Evolutionary conservation across 306 rosid species (phyloP).

Genomic region (Cercis canadensis): DNA sequence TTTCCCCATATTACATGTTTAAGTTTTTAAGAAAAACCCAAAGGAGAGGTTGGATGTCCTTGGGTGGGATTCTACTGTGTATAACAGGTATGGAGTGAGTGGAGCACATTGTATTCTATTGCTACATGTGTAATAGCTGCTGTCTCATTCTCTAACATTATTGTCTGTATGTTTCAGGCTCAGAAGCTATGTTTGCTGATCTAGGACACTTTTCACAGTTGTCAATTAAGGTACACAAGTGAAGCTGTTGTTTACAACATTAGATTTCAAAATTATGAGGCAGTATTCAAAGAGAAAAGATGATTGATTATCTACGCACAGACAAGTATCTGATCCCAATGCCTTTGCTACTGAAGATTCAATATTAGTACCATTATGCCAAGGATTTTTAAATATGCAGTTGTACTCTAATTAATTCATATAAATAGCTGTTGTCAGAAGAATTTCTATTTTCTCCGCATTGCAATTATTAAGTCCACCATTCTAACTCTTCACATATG

Average conservation of each 20-base stretch:
- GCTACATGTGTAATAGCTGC: slow-evolving; percentile 5
- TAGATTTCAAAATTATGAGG: not conserved
- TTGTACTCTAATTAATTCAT: slow-evolving; percentile 15
- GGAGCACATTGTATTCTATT: slow-evolving; percentile 29
- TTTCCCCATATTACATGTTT: slow-evolving; percentile 93
- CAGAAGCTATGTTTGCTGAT: slow-evolving; percentile 98
- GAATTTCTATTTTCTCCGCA: slow-evolving; percentile 2
- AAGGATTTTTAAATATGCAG: not conserved
- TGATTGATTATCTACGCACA: no score
- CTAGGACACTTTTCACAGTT: slow-evolving; percentile 90
- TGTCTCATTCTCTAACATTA: slow-evolving; percentile 39
- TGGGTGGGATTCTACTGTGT: slow-evolving; percentile 88
- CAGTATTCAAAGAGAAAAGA: not conserved
- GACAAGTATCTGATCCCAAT: not conserved
- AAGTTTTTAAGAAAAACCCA: slow-evolving; percentile 84
- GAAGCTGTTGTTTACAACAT: slow-evolving; percentile 21
- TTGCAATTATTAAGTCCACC: not conserved
- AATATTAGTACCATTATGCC: slow-evolving; percentile 1
- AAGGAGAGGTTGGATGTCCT: slow-evolving; percentile 92
- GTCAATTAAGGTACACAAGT: slow-evolving; percentile 58
- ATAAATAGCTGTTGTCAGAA: slow-evolving; percentile 1
- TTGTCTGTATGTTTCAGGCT: slow-evolving; percentile 59
- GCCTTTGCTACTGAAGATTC: slow-evolving; percentile 15
- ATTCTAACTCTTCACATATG: no score
- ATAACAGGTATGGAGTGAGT: slow-evolving; percentile 75